Percentiles rank a stretch among this genome's conserved stretches.
phyloP scores from a whole-genome alignment of 345 rosid genomes.

The Erodium maritimum region DNA sequence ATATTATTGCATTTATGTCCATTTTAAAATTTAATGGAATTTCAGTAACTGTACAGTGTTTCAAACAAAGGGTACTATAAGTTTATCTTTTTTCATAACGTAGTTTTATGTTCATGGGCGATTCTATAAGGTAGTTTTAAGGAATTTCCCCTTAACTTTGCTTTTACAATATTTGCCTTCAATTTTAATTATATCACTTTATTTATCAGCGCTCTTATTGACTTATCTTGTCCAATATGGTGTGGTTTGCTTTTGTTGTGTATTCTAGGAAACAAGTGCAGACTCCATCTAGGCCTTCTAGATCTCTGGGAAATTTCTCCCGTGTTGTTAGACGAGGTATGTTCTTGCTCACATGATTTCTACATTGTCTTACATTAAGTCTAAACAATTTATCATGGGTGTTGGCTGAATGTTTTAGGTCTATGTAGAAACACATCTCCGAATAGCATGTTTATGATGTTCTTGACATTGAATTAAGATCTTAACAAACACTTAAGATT shows the following conservation, averaged over 20 bases:
- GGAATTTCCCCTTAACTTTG: no score
- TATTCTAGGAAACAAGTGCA: constrained; percentile 36
- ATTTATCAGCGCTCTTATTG: neutral
- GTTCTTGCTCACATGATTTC: constrained; percentile 5
- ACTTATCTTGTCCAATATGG: neutral
- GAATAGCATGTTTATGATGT: no score
- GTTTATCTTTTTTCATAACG: no score
- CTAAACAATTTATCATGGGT: neutral
- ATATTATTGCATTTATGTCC: no score
- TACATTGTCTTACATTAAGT: neutral
- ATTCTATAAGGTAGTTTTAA: no score
- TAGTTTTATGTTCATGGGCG: no score
- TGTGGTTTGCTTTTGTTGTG: neutral
- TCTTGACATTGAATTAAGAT: no score
- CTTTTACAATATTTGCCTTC: no score
- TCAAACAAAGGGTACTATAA: no score
- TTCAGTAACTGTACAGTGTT: no score
- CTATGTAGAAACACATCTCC: neutral
- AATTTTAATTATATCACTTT: neutral
- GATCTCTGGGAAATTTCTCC: constrained; percentile 36
- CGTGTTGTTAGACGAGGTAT: constrained; percentile 47
- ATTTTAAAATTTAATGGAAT: no score
- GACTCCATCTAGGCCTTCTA: constrained; percentile 38
- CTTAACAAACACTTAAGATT: no score
- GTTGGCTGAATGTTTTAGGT: neutral